Percentiles rank a stretch among this genome's conserved stretches.
These are phyloP conservation scores for Wickerhamomyces canadensis DNA, from an alignment of 805 yeast genomes.

Conservation along the genomic window DNA sequence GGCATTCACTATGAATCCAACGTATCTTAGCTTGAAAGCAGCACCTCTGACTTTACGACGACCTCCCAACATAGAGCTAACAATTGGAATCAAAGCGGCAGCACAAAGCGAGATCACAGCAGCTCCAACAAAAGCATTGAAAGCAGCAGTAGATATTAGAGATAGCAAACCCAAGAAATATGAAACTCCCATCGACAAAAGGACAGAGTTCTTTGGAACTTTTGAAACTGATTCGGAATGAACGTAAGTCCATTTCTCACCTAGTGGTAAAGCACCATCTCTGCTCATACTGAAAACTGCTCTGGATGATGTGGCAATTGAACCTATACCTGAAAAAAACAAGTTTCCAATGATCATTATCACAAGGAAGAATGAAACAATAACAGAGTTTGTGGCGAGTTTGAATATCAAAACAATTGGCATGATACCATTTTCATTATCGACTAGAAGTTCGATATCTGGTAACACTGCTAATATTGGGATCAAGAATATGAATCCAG, in stretches of 20 bases:
- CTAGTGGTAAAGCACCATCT: constrained; percentile 73
- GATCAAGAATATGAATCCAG: constrained; percentile 66
- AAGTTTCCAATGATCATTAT: constrained; percentile 64
- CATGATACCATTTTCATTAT: constrained; percentile 59
- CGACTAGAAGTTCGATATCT: constrained; percentile 50
- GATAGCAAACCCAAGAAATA: constrained; percentile 59
- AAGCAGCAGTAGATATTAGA: constrained; percentile 64
- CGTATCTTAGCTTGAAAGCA: constrained; percentile 52
- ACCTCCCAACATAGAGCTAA: constrained; percentile 53
- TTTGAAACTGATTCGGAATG: constrained; percentile 47
- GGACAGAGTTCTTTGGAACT: constrained; percentile 67
- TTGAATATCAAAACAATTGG: constrained; percentile 78
- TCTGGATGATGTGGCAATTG: constrained; percentile 77
- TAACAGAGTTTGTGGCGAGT: constrained; percentile 58
- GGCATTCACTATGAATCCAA: constrained; percentile 61
- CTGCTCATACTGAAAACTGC: constrained; percentile 79
- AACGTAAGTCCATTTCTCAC: constrained; percentile 59
- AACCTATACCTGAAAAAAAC: constrained; percentile 71
- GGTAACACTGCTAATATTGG: constrained; percentile 73
- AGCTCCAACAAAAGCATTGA: constrained; percentile 80
- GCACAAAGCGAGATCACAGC: constrained; percentile 70
- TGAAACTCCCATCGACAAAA: constrained; percentile 59
- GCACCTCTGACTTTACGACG: constrained; percentile 62
- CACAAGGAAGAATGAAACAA: constrained; percentile 65
- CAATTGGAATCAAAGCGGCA: constrained; percentile 72